These are phyloP conservation scores for Fraxinus ornus DNA, from an alignment of 305 asterid genomes.

Conservation along the genomic window DNA sequence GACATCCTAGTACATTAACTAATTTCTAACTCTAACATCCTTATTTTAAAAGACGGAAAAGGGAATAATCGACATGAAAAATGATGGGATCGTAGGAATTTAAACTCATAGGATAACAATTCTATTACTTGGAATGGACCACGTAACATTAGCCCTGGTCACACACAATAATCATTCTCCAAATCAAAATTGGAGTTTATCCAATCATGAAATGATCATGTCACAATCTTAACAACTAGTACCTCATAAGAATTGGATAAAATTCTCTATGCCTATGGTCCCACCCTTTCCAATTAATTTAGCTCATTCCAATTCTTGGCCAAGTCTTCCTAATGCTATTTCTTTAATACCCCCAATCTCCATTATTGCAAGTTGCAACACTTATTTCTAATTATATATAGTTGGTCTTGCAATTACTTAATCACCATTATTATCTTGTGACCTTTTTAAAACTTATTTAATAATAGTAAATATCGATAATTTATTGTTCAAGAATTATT, in stretches of 20 bases:
- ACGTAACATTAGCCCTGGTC: background rate
- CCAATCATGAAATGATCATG: conserved; percentile 3
- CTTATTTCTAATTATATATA: background rate
- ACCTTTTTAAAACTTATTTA: background rate
- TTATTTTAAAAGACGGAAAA: background rate
- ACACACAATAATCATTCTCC: background rate
- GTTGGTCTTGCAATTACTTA: conserved; percentile 12
- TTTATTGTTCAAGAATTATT: background rate
- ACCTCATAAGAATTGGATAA: conserved; percentile 25
- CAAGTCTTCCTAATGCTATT: conserved; percentile 26
- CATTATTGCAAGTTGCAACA: conserved; percentile 7
- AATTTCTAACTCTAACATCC: background rate
- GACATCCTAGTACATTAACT: background rate
- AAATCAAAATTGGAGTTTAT: background rate
- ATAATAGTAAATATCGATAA: background rate
- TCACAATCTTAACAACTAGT: conserved; percentile 9
- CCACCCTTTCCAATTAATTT: conserved; percentile 6
- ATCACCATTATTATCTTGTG: conserved; percentile 21
- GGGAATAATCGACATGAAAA: background rate
- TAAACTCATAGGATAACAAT: background rate
- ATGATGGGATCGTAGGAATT: too few relatives aligned
- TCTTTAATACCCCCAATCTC: conserved; percentile 26
- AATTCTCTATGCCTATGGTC: background rate
- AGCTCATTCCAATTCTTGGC: conserved; percentile 21
- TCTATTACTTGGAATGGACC: background rate